Evolutionary conservation across 495 filamentous ascomycete genomes (phyloP).

Genomic region (Hypoxylon cercidicola): DNA sequence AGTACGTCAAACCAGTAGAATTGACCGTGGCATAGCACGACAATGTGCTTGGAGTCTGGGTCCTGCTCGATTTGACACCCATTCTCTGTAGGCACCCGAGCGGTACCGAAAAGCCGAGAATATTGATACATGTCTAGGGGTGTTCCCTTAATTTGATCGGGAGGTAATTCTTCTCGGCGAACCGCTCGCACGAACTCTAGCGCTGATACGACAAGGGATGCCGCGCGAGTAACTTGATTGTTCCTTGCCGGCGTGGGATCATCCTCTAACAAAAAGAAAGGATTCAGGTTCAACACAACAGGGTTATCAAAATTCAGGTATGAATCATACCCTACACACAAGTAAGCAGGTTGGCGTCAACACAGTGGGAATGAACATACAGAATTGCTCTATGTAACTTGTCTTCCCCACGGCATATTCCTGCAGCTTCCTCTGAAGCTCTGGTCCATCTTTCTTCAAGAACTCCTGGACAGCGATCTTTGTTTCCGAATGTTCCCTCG

Average conservation of each 20-base stretch:
- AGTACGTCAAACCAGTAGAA: conserved; percentile 99
- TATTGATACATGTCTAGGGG: conserved; percentile 99
- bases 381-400: conserved; percentile 99
- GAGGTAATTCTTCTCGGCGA: conserved; percentile 89
- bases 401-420: conserved; percentile 92
- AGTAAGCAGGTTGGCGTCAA: conserved; percentile 9
- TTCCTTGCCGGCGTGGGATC: conserved; percentile 96
- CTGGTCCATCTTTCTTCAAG: conserved; percentile 81
- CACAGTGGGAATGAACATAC: conserved; percentile 64
- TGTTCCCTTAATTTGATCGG: conserved; percentile 82
- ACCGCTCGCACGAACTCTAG: conserved; percentile 94
- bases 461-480: conserved; percentile 86
- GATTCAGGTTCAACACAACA: conserved; percentile 96
- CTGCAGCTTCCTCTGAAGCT: conserved; percentile 88
- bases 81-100: conserved; percentile 92
- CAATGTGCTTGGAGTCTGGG: conserved; percentile 85
- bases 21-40: conserved; percentile 94
- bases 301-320: conserved; percentile 98
- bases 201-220: conserved; percentile 89
- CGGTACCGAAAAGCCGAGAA: conserved; percentile 93
- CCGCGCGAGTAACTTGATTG: conserved; percentile 94
- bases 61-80: conserved; percentile 97
- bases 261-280: conserved; percentile 97
- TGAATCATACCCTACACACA: conserved; percentile 88
- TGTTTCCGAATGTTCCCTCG: conserved; percentile 85